Percentiles rank a stretch among this genome's conserved stretches.
These are phyloP conservation scores for Candida frijolesensis DNA, from an alignment of 1,139 yeast genomes.

Conservation along the genomic window DNA sequence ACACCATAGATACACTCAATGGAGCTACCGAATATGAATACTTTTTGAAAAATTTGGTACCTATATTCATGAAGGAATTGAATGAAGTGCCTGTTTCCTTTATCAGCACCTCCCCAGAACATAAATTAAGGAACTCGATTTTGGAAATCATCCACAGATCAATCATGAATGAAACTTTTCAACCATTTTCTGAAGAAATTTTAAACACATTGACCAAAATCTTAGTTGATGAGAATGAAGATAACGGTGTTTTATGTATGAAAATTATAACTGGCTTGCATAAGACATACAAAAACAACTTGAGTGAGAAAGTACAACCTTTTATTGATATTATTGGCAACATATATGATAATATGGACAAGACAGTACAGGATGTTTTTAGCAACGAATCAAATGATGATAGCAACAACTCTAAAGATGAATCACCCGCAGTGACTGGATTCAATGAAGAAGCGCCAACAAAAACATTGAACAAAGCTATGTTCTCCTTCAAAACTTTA, in stretches of 20 bases:
- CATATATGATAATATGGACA: constrained; percentile 80
- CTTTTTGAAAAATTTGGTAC: constrained; percentile 62
- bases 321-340: constrained; percentile 77
- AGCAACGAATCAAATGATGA: constrained; percentile 21
- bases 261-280: constrained; percentile 87
- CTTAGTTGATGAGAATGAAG: constrained; percentile 83
- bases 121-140: constrained; percentile 71
- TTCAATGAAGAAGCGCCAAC: constrained; percentile 36
- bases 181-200: constrained; percentile 66
- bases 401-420: constrained; percentile 34
- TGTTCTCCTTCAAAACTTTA: constrained; percentile 84
- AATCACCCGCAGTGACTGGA: constrained; percentile 28
- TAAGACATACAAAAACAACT: constrained; percentile 72
- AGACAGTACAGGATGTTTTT: constrained; percentile 70
- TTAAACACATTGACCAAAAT: constrained; percentile 63
- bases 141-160: constrained; percentile 82
- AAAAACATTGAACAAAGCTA: constrained; percentile 55
- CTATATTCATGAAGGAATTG: constrained; percentile 61
- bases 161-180: constrained; percentile 80
- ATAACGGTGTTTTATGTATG: constrained; percentile 90
- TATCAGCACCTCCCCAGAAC: constrained; percentile 62
- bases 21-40: constrained; percentile 78
- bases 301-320: constrained; percentile 74
- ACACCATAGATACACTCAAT: constrained; percentile 80
- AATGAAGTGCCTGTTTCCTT: constrained; percentile 75